Evolutionary conservation across 805 yeast species (phyloP).

Genomic region (Monosporozyma unispora): DNA sequence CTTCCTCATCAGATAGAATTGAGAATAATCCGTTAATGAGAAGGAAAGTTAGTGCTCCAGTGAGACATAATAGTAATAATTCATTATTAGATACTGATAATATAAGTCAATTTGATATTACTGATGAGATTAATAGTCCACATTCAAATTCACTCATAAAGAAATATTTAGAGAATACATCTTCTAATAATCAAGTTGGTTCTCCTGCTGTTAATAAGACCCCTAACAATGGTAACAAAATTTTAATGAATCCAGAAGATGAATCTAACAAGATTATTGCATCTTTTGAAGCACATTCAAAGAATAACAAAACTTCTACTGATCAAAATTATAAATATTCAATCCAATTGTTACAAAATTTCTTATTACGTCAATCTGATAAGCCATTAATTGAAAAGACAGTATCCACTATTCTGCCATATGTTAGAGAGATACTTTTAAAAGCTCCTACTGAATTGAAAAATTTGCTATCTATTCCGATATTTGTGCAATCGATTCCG

Average conservation of each 20-base stretch:
- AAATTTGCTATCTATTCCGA: constrained; percentile 20
- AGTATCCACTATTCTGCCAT: constrained; percentile 9
- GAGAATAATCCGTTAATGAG: constrained; percentile 1
- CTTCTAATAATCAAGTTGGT: neutral
- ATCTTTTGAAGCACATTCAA: neutral
- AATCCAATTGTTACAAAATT: constrained; percentile 15
- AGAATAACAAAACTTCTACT: neutral
- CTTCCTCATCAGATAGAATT: no score
- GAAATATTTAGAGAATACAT: constrained; percentile 17
- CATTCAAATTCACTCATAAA: constrained; percentile 20
- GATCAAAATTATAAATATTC: neutral
- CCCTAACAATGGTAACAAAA: constrained; percentile 3
- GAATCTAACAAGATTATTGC: neutral
- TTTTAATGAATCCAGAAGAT: neutral
- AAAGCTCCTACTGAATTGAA: constrained; percentile 25
- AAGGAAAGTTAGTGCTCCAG: constrained; percentile 23
- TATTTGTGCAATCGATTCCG: constrained; percentile 25
- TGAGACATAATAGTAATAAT: neutral
- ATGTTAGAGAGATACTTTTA: constrained; percentile 17
- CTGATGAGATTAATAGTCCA: constrained; percentile 20
- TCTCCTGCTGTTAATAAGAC: neutral
- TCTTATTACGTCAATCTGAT: constrained; percentile 4
- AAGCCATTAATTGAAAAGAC: constrained; percentile 1
- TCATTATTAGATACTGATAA: neutral
- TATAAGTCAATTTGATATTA: constrained; percentile 21